Conservation (phyloP, 768 basidiomycete genomes). For the Phallus indusiatus region DNA sequence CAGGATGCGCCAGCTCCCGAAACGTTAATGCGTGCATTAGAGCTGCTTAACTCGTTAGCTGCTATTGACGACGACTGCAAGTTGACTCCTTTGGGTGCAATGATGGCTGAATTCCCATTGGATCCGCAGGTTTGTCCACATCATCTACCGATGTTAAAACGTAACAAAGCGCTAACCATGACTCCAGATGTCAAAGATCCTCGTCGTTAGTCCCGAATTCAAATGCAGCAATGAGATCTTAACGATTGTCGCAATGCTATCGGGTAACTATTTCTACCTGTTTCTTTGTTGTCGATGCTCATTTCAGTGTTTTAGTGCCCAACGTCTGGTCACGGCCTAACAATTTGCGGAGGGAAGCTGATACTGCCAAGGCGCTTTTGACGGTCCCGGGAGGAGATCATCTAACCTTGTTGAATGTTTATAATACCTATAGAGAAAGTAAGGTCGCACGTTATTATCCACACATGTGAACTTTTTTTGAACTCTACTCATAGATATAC, state of each 20-base stretch:
- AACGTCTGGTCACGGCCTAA: constrained; percentile 92
- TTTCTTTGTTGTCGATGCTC: not conserved
- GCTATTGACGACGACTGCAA: constrained; percentile 94
- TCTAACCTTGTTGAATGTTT: constrained; percentile 88
- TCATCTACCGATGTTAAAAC: not conserved
- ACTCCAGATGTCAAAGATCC: constrained; percentile 76
- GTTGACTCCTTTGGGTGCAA: constrained; percentile 72
- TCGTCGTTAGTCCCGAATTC: constrained; percentile 91
- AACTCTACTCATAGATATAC: constrained; percentile 38
- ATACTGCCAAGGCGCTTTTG: constrained; percentile 80
- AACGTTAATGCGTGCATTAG: constrained; percentile 93
- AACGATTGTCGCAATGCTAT: constrained; percentile 94
- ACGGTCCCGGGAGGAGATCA: constrained; percentile 97
- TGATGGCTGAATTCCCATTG: constrained; percentile 99
- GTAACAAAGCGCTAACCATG: not conserved
- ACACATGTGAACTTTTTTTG: not conserved
- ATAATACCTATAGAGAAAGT: constrained; percentile 89
- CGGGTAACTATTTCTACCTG: constrained; percentile 41
- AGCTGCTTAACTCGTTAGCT: constrained; percentile 83
- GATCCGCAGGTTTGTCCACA: constrained; percentile 73
- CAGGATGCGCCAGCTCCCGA: constrained; percentile 86
- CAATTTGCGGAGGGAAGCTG: constrained; percentile 82
- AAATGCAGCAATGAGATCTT: constrained; percentile 93
- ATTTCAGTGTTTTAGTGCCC: constrained; percentile 52
- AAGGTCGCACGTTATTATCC: constrained; percentile 49